Conservation (phyloP, 73 alveolate species). For the Stentor coeruleus region DNA sequence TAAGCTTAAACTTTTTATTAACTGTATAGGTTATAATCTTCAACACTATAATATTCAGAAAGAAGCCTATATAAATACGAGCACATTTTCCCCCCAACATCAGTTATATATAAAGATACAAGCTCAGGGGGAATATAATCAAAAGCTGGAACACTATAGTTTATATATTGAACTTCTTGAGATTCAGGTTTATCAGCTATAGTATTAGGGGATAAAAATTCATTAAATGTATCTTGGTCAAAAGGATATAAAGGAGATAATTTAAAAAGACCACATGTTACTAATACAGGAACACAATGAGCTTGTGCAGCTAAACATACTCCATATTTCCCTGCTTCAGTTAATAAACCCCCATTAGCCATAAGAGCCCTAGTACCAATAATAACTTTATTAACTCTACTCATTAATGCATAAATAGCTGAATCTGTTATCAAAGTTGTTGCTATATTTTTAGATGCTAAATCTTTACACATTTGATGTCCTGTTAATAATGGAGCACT, state of each 20-base stretch:
- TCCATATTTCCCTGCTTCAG: slow-evolving; percentile 84
- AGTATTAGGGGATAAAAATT: slow-evolving; percentile 70
- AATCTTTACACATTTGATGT: slow-evolving; percentile 66
- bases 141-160: slow-evolving; percentile 74
- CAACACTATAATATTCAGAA: slow-evolving; percentile 57
- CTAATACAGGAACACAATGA: slow-evolving; percentile 87
- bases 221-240: slow-evolving; percentile 84
- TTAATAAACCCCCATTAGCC: slow-evolving; percentile 93
- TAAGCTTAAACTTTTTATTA: slow-evolving; percentile 11
- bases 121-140: slow-evolving; percentile 95
- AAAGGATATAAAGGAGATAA: slow-evolving; percentile 90
- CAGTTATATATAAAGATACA: slow-evolving; percentile 78
- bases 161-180: slow-evolving; percentile 43
- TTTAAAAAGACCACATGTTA: slow-evolving; percentile 75
- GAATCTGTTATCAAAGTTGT: slow-evolving; percentile 75
- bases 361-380: slow-evolving; percentile 88
- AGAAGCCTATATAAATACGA: slow-evolving; percentile 78
- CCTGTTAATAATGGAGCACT: slow-evolving; percentile 69
- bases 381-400: slow-evolving; percentile 78
- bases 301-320: slow-evolving; percentile 78
- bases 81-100: slow-evolving; percentile 85
- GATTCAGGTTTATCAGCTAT: slow-evolving; percentile 57
- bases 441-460: slow-evolving; percentile 58
- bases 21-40: slow-evolving; percentile 19
- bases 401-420: slow-evolving; percentile 78